phyloP scores from a whole-genome alignment of 495 filamentous ascomycete species.

The Penicillium lagena region DNA sequence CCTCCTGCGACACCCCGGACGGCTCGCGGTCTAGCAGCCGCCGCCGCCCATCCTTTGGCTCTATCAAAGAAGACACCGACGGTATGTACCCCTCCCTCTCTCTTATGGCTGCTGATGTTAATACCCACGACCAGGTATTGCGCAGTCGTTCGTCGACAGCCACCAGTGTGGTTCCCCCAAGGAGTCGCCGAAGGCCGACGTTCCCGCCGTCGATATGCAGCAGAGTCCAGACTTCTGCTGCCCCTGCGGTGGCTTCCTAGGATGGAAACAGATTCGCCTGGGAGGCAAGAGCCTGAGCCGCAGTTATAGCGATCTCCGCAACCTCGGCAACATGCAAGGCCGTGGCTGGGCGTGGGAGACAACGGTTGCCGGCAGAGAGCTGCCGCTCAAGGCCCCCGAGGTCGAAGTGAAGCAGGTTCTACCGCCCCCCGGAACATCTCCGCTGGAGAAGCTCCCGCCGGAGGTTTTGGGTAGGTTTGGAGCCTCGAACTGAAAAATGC shows the following conservation, averaged over 20 bases:
- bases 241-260: conserved; percentile 62
- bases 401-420: conserved; percentile 17
- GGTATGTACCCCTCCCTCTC: conserved; percentile 18
- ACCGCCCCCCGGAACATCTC: conserved; percentile 24
- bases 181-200: conserved; percentile 34
- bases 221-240: conserved; percentile 57
- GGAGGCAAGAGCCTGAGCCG: conserved; percentile 61
- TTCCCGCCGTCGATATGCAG: conserved; percentile 24
- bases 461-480: conserved; percentile 63
- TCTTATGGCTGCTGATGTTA: conserved; percentile 4
- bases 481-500: too few relatives aligned
- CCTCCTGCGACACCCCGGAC: conserved; percentile 30
- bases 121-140: conserved; percentile 38
- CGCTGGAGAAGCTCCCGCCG: conserved; percentile 61
- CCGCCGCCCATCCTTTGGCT: conserved; percentile 37
- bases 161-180: conserved; percentile 53
- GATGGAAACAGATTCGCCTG: conserved; percentile 66
- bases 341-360: conserved; percentile 53
- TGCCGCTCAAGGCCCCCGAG: conserved; percentile 21
- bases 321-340: conserved; percentile 38
- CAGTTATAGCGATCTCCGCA: conserved; percentile 64
- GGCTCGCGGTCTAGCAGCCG: conserved; percentile 36
- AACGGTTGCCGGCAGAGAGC: conserved; percentile 14
- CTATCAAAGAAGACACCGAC: conserved; percentile 41
- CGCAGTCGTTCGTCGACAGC: conserved; percentile 66